Evolutionary conservation across 2,329 filamentous ascomycete species (phyloP), one percentile per base, ranked within the genome.

Genomic region (Raffaelea arxii): DNA sequence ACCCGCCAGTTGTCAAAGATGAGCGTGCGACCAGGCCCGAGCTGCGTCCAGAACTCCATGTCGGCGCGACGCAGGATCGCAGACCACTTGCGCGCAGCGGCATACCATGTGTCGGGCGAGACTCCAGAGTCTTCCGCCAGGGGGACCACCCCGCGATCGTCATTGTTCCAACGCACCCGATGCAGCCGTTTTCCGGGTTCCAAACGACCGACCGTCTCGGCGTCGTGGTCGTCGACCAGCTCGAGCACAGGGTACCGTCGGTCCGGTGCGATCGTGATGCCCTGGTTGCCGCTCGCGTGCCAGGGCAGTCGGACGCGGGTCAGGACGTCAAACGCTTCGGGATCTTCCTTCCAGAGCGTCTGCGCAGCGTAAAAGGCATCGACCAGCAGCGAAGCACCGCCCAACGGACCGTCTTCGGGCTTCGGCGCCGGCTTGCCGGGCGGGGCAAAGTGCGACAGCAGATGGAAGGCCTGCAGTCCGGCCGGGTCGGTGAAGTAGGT

Each of bases 1-100:
- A 96, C 84, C 49, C 92, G 77, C 89, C 91, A 96, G 59, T 98
- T 97, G 61, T 98, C 87, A 62, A 98, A 96, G 41, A 97, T 80
- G 47, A 96, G 59, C 6, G 88, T 75, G 44, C 71, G 79, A 2
- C 92, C 92, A 0, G 92, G 91, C 56, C 75, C 66, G 46, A 98
- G 68, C 63, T 94, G 84, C 53, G 84, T 81, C 83, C 85, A 85
- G 58, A 85, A 90, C 62, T 92, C 78, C 53, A 79, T 77, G 45
- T 78, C 68, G 46, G 71, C 62, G 43, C 79, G 73, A 56, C 71
- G 80, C 46, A 97, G 59, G 24, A 95, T 77, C 22, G 71, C 65
- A 52, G 86, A 72, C 72, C 83, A 97, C 56, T 79, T 80, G 44
- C 77, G 71, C 14, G 89, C 90, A 1, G 91, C 90, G 19, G 69